These are phyloP conservation scores for Cadophora malorum DNA, from an alignment of 2,329 filamentous ascomycete species.

Conservation along the genomic window DNA sequence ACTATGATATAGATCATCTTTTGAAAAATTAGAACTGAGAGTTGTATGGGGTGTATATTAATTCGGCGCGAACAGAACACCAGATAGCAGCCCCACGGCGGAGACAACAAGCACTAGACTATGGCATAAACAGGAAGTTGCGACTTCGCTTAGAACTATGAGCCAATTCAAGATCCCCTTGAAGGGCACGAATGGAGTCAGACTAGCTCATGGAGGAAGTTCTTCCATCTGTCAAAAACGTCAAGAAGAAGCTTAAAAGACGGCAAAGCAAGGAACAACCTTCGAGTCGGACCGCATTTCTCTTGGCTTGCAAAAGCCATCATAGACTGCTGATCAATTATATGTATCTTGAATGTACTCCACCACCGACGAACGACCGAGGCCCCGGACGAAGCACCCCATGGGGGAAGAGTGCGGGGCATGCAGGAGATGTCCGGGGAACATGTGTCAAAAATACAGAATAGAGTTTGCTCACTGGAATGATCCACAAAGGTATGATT, in stretches of 20 bases:
- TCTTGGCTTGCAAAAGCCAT: not conserved
- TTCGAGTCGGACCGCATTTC: not conserved
- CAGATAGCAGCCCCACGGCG: not conserved
- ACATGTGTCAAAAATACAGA: not conserved
- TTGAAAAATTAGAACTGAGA: not conserved
- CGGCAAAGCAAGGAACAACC: not conserved
- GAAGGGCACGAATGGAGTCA: not conserved
- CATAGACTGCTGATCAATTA: not conserved
- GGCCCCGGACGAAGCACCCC: slow-evolving; percentile 2
- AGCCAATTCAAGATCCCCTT: not conserved
- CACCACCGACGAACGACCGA: slow-evolving; percentile 3
- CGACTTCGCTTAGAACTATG: not conserved
- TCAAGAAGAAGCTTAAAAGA: not conserved
- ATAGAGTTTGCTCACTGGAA: not conserved
- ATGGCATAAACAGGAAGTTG: not conserved
- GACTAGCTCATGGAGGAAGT: not conserved
- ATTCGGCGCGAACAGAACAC: not conserved
- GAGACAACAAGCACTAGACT: not conserved
- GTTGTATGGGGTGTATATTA: not conserved
- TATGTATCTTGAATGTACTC: not conserved
- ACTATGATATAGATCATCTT: not conserved
- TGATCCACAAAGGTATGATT: not conserved
- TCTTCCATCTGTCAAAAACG: not conserved
- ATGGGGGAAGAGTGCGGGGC: slow-evolving; percentile 11
- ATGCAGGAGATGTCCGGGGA: not conserved